Conservation (phyloP, 441 rosid species). For the Erodium texanum region DNA sequence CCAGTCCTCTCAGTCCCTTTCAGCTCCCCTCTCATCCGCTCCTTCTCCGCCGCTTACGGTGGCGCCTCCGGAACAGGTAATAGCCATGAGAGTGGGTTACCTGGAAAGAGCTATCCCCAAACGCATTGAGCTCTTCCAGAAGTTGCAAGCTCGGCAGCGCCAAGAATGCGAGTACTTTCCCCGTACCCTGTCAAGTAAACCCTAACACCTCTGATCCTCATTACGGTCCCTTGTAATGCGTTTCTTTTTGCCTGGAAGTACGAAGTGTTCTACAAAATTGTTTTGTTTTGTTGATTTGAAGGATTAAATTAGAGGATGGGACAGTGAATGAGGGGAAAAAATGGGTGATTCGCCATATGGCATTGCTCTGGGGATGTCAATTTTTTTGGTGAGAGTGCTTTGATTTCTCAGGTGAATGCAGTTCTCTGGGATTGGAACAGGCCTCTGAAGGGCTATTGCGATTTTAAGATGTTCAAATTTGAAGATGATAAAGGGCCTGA, state of each 20-base stretch:
- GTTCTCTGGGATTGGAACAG: slow-evolving; percentile 79
- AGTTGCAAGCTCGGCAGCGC: slow-evolving; percentile 33
- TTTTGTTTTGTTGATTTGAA: no score
- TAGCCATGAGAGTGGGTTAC: slow-evolving; percentile 25
- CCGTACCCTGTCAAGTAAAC: slow-evolving; percentile 57
- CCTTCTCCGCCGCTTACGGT: background rate
- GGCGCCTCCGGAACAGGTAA: background rate
- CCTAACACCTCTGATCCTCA: background rate
- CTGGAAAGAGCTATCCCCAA: slow-evolving; percentile 41
- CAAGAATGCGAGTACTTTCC: slow-evolving; percentile 46
- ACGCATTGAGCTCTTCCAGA: slow-evolving; percentile 30
- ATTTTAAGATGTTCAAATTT: slow-evolving; percentile 61
- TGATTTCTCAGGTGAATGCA: slow-evolving; percentile 69
- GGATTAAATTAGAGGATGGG: no score
- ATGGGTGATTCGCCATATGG: slow-evolving; percentile 22
- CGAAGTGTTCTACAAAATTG: no score
- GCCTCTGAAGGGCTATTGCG: slow-evolving; percentile 70
- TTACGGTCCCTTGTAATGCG: no score
- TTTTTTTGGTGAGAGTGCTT: slow-evolving; percentile 53
- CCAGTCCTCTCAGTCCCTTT: no score
- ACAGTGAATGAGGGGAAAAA: no score
- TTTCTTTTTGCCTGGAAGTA: no score
- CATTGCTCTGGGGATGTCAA: slow-evolving; percentile 54
- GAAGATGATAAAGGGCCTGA: slow-evolving; percentile 83
- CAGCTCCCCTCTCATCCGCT: no score